These are phyloP conservation scores for Chalciporus piperatoides DNA, from an alignment of 1,284 basidiomycete genomes.

Conservation along the genomic window DNA sequence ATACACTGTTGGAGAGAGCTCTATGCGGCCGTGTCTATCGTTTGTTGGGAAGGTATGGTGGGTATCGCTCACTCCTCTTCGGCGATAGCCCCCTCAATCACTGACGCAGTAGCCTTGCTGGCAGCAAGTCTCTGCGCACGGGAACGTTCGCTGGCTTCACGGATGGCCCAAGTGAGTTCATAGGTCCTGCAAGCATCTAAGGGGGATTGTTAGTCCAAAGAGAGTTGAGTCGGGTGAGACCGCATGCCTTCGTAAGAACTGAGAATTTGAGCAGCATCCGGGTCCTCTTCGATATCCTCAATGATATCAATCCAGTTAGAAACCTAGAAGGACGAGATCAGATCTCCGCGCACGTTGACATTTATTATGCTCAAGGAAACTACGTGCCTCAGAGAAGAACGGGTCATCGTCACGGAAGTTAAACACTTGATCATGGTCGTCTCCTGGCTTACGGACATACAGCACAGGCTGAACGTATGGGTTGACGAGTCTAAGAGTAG, in stretches of 20 bases:
- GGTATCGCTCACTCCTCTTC: conserved; percentile 27
- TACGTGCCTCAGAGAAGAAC: conserved; percentile 75
- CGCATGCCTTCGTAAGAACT: conserved; percentile 68
- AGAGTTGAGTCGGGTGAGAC: background rate
- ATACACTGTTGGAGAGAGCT: background rate
- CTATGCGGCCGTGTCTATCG: conserved; percentile 3
- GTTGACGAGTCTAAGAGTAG: conserved; percentile 68
- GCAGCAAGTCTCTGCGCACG: conserved; percentile 34
- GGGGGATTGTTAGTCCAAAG: conserved; percentile 17
- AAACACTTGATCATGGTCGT: conserved; percentile 77
- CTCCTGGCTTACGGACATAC: conserved; percentile 80
- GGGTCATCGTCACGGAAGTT: conserved; percentile 84
- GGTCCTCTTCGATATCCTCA: conserved; percentile 73
- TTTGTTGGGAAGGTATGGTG: background rate
- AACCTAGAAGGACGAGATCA: conserved; percentile 38
- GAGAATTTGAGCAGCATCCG: conserved; percentile 65
- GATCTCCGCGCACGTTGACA: background rate
- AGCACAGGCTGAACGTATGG: conserved; percentile 83
- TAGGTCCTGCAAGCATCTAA: conserved; percentile 85
- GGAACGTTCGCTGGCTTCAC: conserved; percentile 67
- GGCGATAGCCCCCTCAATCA: conserved; percentile 24
- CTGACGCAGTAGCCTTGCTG: conserved; percentile 12
- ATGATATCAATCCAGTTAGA: conserved; percentile 82
- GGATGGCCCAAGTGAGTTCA: conserved; percentile 85
- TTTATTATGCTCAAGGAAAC: background rate